Conservation (phyloP, 2,329 filamentous ascomycete species). For the Talaromyces rugulosus region DNA sequence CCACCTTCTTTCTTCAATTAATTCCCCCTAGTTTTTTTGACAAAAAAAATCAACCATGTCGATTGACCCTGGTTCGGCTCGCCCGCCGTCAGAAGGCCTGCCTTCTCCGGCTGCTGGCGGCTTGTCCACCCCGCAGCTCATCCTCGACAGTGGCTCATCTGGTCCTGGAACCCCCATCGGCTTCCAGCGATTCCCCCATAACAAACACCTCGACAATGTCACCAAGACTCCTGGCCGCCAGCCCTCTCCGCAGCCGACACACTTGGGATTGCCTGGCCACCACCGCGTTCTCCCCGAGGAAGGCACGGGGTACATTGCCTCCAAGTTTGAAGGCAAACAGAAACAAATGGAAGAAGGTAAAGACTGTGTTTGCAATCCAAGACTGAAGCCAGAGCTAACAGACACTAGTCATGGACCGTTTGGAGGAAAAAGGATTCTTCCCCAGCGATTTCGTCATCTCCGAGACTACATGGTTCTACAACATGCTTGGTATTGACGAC, state of each 20-base stretch:
- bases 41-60: not conserved
- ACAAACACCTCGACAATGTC: slow-evolving; percentile 57
- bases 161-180: slow-evolving; percentile 39
- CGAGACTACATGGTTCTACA: slow-evolving; percentile 96
- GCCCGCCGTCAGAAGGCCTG: slow-evolving; percentile 10
- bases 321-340: slow-evolving; percentile 87
- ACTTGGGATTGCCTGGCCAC: slow-evolving; percentile 65
- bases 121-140: slow-evolving; percentile 27
- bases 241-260: slow-evolving; percentile 83
- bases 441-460: slow-evolving; percentile 75
- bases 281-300: slow-evolving; percentile 78
- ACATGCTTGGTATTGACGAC: slow-evolving; percentile 94
- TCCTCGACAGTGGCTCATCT: slow-evolving; percentile 29
- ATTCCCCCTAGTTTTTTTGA: not conserved
- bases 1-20: not conserved
- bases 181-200: slow-evolving; percentile 42
- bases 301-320: slow-evolving; percentile 89
- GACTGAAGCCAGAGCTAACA: slow-evolving; percentile 17
- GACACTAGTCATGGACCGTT: slow-evolving; percentile 68
- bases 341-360: slow-evolving; percentile 81
- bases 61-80: slow-evolving; percentile 10
- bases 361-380: slow-evolving; percentile 19
- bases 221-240: slow-evolving; percentile 55
- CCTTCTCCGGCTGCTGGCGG: slow-evolving; percentile 4
- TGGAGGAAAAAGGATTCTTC: slow-evolving; percentile 79